Evolutionary conservation across 2,329 filamentous ascomycete genomes (phyloP).

Genomic region (Fusarium dlaminii): DNA sequence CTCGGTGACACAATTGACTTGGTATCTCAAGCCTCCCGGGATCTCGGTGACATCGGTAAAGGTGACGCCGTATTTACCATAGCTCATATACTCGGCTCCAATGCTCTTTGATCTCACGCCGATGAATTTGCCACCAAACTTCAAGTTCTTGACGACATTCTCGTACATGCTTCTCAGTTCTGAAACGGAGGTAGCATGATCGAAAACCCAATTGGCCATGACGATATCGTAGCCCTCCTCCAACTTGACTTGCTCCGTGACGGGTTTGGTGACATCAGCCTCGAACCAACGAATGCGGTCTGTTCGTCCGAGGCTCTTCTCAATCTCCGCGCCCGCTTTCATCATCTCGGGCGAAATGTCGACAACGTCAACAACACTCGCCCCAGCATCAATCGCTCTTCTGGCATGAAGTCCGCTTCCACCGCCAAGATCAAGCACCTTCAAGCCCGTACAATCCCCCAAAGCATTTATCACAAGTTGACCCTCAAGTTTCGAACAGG

Average conservation of each 20-base stretch:
- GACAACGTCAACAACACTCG: neutral
- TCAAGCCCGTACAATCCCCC: neutral
- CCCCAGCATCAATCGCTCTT: neutral
- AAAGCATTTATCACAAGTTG: neutral
- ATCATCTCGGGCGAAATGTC: neutral
- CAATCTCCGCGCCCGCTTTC: neutral
- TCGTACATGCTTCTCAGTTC: neutral
- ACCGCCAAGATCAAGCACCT: neutral
- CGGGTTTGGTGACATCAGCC: neutral
- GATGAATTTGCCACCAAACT: neutral
- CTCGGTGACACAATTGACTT: neutral
- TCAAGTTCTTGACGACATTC: neutral
- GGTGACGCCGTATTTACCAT: neutral
- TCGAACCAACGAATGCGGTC: neutral
- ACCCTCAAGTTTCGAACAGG: neutral
- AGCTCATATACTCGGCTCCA: neutral
- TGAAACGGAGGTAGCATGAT: neutral
- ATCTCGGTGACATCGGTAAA: neutral
- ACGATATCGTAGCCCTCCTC: neutral
- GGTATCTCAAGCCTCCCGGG: neutral
- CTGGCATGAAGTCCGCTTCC: neutral
- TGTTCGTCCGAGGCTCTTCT: neutral
- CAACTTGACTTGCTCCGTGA: neutral
- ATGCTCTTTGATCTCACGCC: neutral
- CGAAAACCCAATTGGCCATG: conserved; percentile 1